These are phyloP conservation scores for Kwoniella newhampshirensis DNA, from an alignment of 768 basidiomycete genomes.

Conservation along the genomic window DNA sequence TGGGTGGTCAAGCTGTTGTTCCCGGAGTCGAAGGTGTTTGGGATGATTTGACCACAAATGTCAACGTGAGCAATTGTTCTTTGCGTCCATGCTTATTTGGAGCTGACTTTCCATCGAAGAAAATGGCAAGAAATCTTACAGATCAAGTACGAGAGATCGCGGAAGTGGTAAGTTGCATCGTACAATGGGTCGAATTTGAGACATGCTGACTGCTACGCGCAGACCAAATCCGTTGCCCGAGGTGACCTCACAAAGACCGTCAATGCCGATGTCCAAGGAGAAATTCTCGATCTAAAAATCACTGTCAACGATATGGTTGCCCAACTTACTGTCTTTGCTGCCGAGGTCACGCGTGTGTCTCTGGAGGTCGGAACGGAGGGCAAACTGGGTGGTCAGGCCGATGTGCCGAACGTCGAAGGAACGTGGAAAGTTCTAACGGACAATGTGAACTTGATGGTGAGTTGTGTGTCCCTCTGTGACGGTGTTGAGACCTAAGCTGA, in stretches of 20 bases:
- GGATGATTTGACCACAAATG: conserved; percentile 52
- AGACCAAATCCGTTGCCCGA: conserved; percentile 54
- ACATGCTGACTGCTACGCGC: background rate
- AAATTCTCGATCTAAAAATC: conserved; percentile 53
- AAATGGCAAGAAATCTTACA: conserved; percentile 54
- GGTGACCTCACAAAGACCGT: conserved; percentile 53
- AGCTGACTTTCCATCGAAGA: conserved; percentile 26
- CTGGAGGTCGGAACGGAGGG: conserved; percentile 88
- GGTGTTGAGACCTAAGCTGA: background rate
- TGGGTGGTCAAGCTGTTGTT: conserved; percentile 54
- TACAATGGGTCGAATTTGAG: background rate
- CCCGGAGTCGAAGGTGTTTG: conserved; percentile 54
- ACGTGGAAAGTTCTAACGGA: conserved; percentile 73
- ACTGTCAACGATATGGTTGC: conserved; percentile 55
- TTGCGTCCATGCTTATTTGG: background rate
- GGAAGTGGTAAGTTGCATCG: conserved; percentile 40
- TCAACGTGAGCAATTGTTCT: conserved; percentile 54
- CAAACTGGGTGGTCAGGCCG: conserved; percentile 81
- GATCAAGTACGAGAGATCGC: conserved; percentile 56
- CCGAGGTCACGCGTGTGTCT: conserved; percentile 64
- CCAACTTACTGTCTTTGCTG: conserved; percentile 55
- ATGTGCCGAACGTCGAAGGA: conserved; percentile 86
- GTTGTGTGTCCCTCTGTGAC: background rate
- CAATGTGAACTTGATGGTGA: conserved; percentile 62
- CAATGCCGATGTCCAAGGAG: conserved; percentile 53